These are phyloP conservation scores for Colletotrichum spinosum DNA, from an alignment of 2,329 filamentous ascomycete species.

Conservation along the genomic window DNA sequence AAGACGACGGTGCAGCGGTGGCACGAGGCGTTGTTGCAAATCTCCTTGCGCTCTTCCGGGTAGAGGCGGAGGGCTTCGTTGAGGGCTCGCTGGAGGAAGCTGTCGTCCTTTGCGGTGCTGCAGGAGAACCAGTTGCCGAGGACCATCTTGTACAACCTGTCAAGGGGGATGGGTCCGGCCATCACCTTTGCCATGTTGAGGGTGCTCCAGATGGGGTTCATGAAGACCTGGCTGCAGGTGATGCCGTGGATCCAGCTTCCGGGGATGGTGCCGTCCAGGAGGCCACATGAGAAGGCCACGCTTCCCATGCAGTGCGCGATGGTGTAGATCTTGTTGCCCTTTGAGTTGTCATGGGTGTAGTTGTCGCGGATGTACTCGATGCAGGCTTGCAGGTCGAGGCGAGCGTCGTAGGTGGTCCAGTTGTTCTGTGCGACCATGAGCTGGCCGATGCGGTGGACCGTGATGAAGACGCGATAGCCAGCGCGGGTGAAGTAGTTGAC, in stretches of 20 bases:
- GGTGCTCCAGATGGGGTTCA: constrained; percentile 69
- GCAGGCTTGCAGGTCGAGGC: constrained; percentile 68
- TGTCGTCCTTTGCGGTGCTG: constrained; percentile 58
- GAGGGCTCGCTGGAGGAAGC: constrained; percentile 60
- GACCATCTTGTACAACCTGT: constrained; percentile 59
- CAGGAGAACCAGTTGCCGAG: constrained; percentile 68
- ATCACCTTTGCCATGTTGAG: constrained; percentile 68
- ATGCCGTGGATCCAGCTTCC: constrained; percentile 68
- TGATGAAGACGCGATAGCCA: constrained; percentile 70
- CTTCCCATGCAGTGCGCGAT: constrained; percentile 74
- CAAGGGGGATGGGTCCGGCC: constrained; percentile 59
- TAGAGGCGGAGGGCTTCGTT: constrained; percentile 70
- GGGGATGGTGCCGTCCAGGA: constrained; percentile 72
- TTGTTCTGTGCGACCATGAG: constrained; percentile 60
- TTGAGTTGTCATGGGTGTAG: constrained; percentile 43
- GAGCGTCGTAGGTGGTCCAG: constrained; percentile 70
- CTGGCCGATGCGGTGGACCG: constrained; percentile 69
- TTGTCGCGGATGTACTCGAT: constrained; percentile 62
- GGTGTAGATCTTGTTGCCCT: constrained; percentile 61
- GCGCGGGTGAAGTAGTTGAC: constrained; percentile 71
- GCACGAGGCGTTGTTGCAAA: constrained; percentile 71
- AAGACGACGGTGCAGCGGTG: constrained; percentile 71
- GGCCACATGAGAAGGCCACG: constrained; percentile 67
- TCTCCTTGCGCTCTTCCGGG: constrained; percentile 64
- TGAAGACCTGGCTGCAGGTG: constrained; percentile 71